Evolutionary conservation across 495 filamentous ascomycete genomes (phyloP), one percentile per base, ranked within the genome.

Genomic region (Xylaria scruposa): DNA sequence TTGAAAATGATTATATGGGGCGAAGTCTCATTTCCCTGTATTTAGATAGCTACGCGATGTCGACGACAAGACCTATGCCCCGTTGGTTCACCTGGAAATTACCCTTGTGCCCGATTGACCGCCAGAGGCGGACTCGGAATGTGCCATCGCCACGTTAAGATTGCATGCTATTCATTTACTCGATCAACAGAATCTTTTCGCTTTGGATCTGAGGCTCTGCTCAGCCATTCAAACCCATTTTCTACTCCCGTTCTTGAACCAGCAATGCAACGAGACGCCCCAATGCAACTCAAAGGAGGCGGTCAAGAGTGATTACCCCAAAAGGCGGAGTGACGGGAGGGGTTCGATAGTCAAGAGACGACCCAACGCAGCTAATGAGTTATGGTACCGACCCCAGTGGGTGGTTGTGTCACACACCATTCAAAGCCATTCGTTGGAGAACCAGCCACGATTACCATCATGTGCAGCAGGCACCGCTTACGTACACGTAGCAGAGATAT

Each of bases 271-370:
- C 47, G 61, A 38, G 24, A 58, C 70, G 19, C 21, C 19, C 40
- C 61, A 49, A 66, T 67, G 70, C n/a, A 59, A 71, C 70, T 67
- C 29, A 24, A 26, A 24, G 17, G 51, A 19, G 31, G 70, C 70
- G 70, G 70, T 71, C 49, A 71, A 63, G 51, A 13, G 21, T 38
- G 46, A 58, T 58, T 71, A 71, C 70, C 70, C 70, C 70, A 71
- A 71, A 67, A 8, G 70, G 61, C 70, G 70, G 70, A 66, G 31
- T 9, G 69, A 36, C 31, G 54, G 36, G 67, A 47, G 68, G 68
- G 21, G 47, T 53, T 60, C 12, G 15, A 60, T 69, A 38, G 21
- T n/a, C 15, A 29, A 29, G 38, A 24, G 19, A 10, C 36, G 67
- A 36, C 54, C 64, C 61, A 64, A 47, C 19, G 46, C 42, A 49